Evolutionary conservation across 768 basidiomycete genomes (phyloP).

Genomic region (Cytidiella melzeri): DNA sequence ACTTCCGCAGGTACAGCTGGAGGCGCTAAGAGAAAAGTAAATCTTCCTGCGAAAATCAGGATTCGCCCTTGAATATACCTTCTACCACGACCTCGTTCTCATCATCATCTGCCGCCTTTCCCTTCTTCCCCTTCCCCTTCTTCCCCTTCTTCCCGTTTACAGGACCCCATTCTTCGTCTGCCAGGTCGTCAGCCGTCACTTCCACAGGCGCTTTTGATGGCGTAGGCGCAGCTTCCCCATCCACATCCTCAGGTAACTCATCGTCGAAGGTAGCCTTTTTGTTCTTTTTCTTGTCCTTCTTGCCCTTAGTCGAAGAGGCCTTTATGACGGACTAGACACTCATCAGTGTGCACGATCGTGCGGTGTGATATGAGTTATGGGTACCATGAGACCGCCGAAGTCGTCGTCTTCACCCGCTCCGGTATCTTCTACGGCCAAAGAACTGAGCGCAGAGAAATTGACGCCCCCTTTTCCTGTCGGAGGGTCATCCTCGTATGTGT

Average conservation of each 20-base stretch:
- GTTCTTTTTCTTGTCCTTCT: constrained; percentile 49
- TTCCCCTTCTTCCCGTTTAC: constrained; percentile 44
- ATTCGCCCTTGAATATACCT: too few species aligned
- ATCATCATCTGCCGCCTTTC: constrained; percentile 33
- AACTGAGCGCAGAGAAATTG: constrained; percentile 48
- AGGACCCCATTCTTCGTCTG: constrained; percentile 38
- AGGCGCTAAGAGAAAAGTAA: constrained; percentile 3
- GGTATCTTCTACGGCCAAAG: constrained; percentile 38
- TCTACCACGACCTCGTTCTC: constrained; percentile 31
- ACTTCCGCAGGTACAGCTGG: constrained; percentile 15
- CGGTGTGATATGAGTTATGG: constrained; percentile 13
- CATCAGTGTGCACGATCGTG: background rate
- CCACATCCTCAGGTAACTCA: constrained; percentile 24
- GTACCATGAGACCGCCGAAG: constrained; percentile 73
- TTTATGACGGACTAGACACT: constrained; percentile 54
- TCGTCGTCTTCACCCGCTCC: constrained; percentile 53
- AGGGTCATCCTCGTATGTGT: constrained; percentile 39
- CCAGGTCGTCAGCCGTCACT: constrained; percentile 39
- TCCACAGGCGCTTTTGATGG: constrained; percentile 26
- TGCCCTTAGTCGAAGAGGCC: constrained; percentile 45
- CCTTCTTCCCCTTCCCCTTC: constrained; percentile 33
- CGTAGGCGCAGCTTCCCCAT: constrained; percentile 26
- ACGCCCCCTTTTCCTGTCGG: constrained; percentile 21
- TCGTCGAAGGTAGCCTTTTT: constrained; percentile 22
- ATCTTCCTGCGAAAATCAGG: background rate